phyloP scores from a whole-genome alignment of 1,139 yeast species.

The Hanseniaspora sp. region DNA sequence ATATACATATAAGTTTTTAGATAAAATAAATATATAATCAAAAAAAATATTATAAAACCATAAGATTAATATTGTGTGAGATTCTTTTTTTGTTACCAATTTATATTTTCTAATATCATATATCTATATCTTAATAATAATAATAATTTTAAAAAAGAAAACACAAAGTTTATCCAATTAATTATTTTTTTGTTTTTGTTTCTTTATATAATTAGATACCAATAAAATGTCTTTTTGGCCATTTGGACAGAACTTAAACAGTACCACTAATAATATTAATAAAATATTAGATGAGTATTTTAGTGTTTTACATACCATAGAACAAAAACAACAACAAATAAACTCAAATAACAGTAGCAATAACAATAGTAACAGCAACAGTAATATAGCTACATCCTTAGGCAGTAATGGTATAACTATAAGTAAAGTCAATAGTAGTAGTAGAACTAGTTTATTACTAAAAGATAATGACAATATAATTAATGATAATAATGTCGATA shows the following conservation, averaged over 20 bases:
- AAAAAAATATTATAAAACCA: too few relatives aligned
- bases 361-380: too few relatives aligned
- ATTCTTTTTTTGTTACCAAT: too few relatives aligned
- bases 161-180: too few relatives aligned
- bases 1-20: too few relatives aligned
- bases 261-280: conserved; percentile 28
- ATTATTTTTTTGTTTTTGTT: too few relatives aligned
- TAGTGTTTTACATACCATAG: conserved; percentile 24
- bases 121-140: too few relatives aligned
- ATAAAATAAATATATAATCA: too few relatives aligned
- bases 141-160: too few relatives aligned
- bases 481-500: conserved; percentile 22
- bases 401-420: conserved; percentile 9
- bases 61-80: too few relatives aligned
- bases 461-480: conserved; percentile 4
- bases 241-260: conserved; percentile 34
- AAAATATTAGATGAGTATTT: conserved; percentile 31
- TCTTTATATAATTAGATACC: not conserved
- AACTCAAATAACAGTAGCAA: not conserved
- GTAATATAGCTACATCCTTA: not conserved
- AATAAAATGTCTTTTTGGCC: conserved; percentile 39
- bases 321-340: conserved; percentile 6
- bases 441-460: conserved; percentile 1
- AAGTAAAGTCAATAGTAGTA: not conserved
- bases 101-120: too few relatives aligned